Conservation (phyloP, 2,329 filamentous ascomycete genomes). For the Truncatella angustata region DNA sequence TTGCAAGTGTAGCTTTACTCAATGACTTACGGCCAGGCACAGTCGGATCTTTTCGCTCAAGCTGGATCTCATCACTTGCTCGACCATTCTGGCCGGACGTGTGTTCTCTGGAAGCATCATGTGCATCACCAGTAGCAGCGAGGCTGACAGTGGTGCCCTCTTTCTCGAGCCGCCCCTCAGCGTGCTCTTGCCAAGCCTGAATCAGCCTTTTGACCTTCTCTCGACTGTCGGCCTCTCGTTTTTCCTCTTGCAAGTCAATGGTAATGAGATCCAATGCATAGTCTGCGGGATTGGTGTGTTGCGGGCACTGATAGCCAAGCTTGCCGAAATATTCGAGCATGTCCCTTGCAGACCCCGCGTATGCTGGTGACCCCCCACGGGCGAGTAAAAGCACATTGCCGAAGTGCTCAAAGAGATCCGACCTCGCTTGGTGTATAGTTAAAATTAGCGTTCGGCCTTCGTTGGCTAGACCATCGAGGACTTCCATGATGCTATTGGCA, state of each 20-base stretch:
- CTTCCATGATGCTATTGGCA: constrained; percentile 72
- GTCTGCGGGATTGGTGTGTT: constrained; percentile 73
- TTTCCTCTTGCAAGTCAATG: constrained; percentile 66
- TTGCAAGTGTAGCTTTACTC: constrained; percentile 50
- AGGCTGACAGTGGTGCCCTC: background rate
- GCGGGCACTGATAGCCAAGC: constrained; percentile 63
- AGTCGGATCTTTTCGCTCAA: constrained; percentile 15
- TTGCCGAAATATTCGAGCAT: constrained; percentile 66
- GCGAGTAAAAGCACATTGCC: constrained; percentile 70
- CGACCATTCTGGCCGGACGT: constrained; percentile 26
- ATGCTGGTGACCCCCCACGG: constrained; percentile 66
- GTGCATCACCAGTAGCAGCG: background rate
- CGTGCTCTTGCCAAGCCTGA: constrained; percentile 47
- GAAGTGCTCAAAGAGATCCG: constrained; percentile 69
- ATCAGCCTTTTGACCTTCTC: constrained; percentile 62
- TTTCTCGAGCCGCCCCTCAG: constrained; percentile 5
- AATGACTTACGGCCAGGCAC: constrained; percentile 37
- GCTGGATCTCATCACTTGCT: constrained; percentile 14
- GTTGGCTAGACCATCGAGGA: constrained; percentile 66
- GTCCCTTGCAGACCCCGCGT: constrained; percentile 58
- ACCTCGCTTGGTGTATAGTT: constrained; percentile 77
- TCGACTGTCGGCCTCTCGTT: constrained; percentile 60
- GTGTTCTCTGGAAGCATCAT: constrained; percentile 4
- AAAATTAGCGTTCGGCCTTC: constrained; percentile 73
- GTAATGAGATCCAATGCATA: constrained; percentile 77